phyloP scores from a whole-genome alignment of 371 early-diverging fungal species.

The Chytridium lagenaria region DNA sequence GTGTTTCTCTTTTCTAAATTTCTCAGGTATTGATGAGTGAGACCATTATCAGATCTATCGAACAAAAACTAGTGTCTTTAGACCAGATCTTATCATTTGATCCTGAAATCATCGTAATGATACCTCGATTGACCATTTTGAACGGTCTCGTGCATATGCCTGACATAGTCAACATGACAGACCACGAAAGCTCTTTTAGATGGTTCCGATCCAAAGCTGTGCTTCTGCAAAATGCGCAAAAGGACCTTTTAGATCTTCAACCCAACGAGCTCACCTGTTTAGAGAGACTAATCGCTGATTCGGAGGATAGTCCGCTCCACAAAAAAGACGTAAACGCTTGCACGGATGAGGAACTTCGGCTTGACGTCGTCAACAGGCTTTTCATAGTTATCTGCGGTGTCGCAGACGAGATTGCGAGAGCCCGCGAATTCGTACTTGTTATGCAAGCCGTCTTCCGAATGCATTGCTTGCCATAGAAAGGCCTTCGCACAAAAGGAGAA shows the following conservation, averaged over 20 bases:
- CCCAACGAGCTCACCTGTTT: slow-evolving; percentile 34
- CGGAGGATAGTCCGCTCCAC: neutral
- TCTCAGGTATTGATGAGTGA: slow-evolving; percentile 62
- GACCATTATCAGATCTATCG: slow-evolving; percentile 53
- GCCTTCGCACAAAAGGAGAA: no score
- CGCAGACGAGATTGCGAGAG: slow-evolving; percentile 59
- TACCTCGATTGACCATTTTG: slow-evolving; percentile 63
- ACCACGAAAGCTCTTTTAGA: slow-evolving; percentile 49
- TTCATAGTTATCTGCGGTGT: slow-evolving; percentile 54
- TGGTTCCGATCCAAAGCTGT: slow-evolving; percentile 55
- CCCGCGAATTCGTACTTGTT: slow-evolving; percentile 53
- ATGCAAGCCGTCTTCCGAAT: slow-evolving; percentile 58
- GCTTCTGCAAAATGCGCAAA: slow-evolving; percentile 38
- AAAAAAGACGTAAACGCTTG: neutral
- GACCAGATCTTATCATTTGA: slow-evolving; percentile 60
- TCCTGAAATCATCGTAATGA: slow-evolving; percentile 56
- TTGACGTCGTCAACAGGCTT: neutral
- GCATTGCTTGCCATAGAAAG: no score
- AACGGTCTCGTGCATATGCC: slow-evolving; percentile 52
- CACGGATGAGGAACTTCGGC: slow-evolving; percentile 10
- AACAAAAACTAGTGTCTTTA: slow-evolving; percentile 29
- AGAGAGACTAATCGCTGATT: slow-evolving; percentile 49
- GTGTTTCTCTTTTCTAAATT: neutral
- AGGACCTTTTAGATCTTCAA: slow-evolving; percentile 26
- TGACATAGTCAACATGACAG: slow-evolving; percentile 53